Evolutionary conservation across 139 green algal genomes (phyloP), one percentile per base, ranked within the genome.

Genomic region (Haematococcus sp.): DNA sequence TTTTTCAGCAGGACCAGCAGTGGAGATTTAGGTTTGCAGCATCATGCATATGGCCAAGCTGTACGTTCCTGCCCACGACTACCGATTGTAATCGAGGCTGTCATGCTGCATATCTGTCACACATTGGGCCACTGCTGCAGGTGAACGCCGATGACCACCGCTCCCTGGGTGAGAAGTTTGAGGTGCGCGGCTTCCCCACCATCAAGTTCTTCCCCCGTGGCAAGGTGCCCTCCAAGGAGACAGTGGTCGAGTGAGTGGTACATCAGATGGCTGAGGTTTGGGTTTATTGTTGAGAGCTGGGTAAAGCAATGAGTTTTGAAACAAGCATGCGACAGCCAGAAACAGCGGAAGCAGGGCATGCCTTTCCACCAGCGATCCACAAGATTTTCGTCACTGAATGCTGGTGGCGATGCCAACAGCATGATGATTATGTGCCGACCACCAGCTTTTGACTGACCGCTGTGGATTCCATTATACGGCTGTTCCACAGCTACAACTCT

Each of bases 121-220:
- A 65, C 58, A 63, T 63, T 25, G 5, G 55, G 5, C 22, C 27
- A 5, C 22, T 63, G 17, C 52, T 51, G 49, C 79, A 95, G 90
- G 90, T 95, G 19, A 78, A 97, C 63, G 92, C 92, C 17, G 91
- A 97, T 49, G 69, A 74, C 5, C 91, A 97, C 73, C 81, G 86
- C 23, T 65, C 44, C 0, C 52, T 97, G 46, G 92, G 92, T 20
- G 79, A 89, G 63, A 72, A 75, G 55, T 97, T 94, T 81, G 90
- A 76, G 17, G 91, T 97, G 13, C 59, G 59, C 11, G 91, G 91
- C 65, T 97, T 97, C 79, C 92, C 92, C 68, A 97, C 92, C 40
- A 78, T 97, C 83, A 94, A 94, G 81, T 92, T 68, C 71, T 90
- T 95, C 65, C 11, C 61, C 0, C 76, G 89, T 1, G 91, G 90